Conservation (phyloP, 2,329 filamentous ascomycete genomes). For the Botrytis aclada region DNA sequence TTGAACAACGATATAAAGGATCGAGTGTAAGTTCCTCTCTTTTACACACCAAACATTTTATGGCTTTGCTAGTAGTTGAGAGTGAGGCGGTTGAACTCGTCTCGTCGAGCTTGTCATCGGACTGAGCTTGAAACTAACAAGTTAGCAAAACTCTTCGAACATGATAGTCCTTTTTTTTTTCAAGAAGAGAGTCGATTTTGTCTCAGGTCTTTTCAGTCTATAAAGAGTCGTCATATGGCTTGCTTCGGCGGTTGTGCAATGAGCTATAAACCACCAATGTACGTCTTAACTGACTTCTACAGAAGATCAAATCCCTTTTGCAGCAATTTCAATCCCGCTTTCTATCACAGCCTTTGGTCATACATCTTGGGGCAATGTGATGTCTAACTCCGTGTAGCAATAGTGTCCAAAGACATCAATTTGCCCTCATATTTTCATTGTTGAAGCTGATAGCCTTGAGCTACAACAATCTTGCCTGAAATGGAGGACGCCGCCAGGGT, state of each 20-base stretch:
- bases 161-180: background rate
- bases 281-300: conserved; percentile 26
- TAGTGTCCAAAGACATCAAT: conserved; percentile 36
- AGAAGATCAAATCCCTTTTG: background rate
- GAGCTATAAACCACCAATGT: conserved; percentile 19
- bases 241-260: conserved; percentile 36
- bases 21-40: conserved; percentile 20
- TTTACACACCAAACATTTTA: conserved; percentile 29
- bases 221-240: conserved; percentile 41
- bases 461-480: conserved; percentile 36
- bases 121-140: conserved; percentile 21
- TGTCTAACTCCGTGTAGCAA: conserved; percentile 54
- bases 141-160: conserved; percentile 21
- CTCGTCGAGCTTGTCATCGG: conserved; percentile 26
- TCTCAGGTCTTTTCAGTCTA: conserved; percentile 79
- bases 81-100: conserved; percentile 14
- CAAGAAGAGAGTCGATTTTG: conserved; percentile 26
- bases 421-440: conserved; percentile 34
- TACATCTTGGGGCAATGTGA: conserved; percentile 45
- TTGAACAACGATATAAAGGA: conserved; percentile 25
- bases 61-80: conserved; percentile 16
- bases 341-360: conserved; percentile 61
- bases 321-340: conserved; percentile 34
- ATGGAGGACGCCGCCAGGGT: conserved; percentile 30
- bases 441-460: conserved; percentile 30